Base-by-base conservation (phyloP, 306 rosid species). In the Luffa acutangula region DNA sequence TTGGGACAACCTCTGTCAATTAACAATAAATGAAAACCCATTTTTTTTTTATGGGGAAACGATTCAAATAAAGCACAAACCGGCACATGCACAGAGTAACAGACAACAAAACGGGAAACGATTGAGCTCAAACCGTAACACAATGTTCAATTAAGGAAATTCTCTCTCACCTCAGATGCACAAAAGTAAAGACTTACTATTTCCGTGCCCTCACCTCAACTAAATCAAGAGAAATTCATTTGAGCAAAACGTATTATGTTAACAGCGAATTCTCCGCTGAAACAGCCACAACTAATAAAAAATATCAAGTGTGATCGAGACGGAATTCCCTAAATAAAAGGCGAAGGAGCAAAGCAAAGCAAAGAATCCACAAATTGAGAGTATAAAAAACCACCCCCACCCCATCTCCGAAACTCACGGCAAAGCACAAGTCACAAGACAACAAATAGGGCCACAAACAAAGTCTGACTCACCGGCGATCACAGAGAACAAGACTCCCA, bases 401-500 rank as follows among this genome's bases (percentile, higher is more conserved):
- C 34, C 0, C 53, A n/a, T 56, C 33, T 56, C 78, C 54, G 59
- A 77, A 67, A 48, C 10, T 12, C 56, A 4, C 43, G 51, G 20
- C 59, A 20, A 78, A 66, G 72, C 37, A 36, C 37, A 39, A 66
- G 9, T 72, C 37, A 36, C 37, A 39, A 66, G 9, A 63, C 36
- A 63, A 5, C 17, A 1, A 41, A 18, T 18, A 18, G 9, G 9
- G 6, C 25, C 5, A 10, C 31, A 67, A 73, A 31, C 21, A 70
- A 78, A 46, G 12, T 4, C 84, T n/a, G 42, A 80, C 94, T 90
- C 86, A 96, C 99, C 99, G 90, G 80, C 97, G 97, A 91, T 96
- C 99, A 77, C 99, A 96, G 77, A 96, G 97, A 80, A 96, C 99
- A 37, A 93, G 97, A 78, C 90, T 93, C 37, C 99, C 99, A 2